phyloP scores from a whole-genome alignment of 257 asterid genomes.

The Plantago elongata region DNA sequence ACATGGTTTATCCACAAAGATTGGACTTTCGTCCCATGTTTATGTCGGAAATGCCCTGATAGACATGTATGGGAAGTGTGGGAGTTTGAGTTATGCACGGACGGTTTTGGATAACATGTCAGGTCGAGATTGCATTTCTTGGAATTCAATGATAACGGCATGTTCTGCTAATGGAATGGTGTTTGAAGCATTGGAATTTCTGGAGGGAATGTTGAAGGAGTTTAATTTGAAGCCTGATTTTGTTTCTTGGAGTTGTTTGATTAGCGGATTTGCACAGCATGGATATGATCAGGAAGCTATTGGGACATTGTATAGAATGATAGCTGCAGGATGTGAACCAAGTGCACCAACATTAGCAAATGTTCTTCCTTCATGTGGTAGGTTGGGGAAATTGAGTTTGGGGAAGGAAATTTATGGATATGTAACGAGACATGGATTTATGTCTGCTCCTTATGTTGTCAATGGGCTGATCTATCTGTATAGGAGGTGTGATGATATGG shows the following conservation, averaged over 20 bases:
- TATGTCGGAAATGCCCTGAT: slow-evolving; percentile 72
- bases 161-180: slow-evolving; percentile 54
- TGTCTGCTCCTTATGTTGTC: slow-evolving; percentile 58
- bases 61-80: slow-evolving; percentile 76
- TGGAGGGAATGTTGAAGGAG: slow-evolving; percentile 44
- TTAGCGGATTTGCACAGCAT: slow-evolving; percentile 65
- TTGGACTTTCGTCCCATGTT: slow-evolving; percentile 42
- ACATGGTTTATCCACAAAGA: slow-evolving; percentile 49
- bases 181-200: slow-evolving; percentile 39
- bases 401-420: slow-evolving; percentile 81
- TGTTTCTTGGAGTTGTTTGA: slow-evolving; percentile 69
- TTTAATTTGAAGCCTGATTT: slow-evolving; percentile 36
- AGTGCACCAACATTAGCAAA: slow-evolving; percentile 55
- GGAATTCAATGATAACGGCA: slow-evolving; percentile 72
- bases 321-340: slow-evolving; percentile 45
- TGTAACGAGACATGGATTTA: slow-evolving; percentile 42
- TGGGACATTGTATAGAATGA: slow-evolving; percentile 49
- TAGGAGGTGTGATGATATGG: slow-evolving; percentile 61
- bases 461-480: slow-evolving; percentile 76
- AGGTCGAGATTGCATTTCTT: slow-evolving; percentile 56
- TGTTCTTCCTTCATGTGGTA: slow-evolving; percentile 65
- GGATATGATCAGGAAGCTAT: slow-evolving; percentile 63
- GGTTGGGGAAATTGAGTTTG: slow-evolving; percentile 40
- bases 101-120: slow-evolving; percentile 37
- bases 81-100: slow-evolving; percentile 47